phyloP scores from a whole-genome alignment of 192 early-diverging fungal species.

The Phlyctochytrium planicorne region DNA sequence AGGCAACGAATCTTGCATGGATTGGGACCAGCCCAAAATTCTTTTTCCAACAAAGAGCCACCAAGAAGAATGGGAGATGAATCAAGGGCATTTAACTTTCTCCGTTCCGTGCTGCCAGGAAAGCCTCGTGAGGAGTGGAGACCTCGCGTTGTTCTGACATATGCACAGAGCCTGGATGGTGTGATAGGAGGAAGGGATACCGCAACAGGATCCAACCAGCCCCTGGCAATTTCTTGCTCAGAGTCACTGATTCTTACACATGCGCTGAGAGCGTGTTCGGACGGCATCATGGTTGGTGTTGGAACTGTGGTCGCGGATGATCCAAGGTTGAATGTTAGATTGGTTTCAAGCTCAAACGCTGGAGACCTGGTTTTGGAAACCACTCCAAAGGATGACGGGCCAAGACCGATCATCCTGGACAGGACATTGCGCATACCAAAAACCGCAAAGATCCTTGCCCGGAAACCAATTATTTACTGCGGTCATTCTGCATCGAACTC shows the following conservation, averaged over 20 bases:
- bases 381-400: not conserved
- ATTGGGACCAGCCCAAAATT: no score
- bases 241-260: constrained; percentile 2
- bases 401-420: constrained; percentile 28
- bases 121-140: no score
- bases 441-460: constrained; percentile 3
- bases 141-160: no score
- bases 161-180: constrained; percentile 81
- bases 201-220: not conserved
- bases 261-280: constrained; percentile 57
- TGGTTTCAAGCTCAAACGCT: not conserved
- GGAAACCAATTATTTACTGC: constrained; percentile 20
- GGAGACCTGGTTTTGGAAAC: not conserved
- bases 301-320: constrained; percentile 77
- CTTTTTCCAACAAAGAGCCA: no score
- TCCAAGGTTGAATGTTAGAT: constrained; percentile 57
- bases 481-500: not conserved
- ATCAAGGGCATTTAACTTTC: no score
- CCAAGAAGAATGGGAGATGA: no score
- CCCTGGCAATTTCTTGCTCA: constrained; percentile 48
- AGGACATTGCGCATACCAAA: not conserved
- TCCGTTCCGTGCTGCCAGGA: no score
- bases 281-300: constrained; percentile 82
- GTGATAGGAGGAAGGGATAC: constrained; percentile 51
- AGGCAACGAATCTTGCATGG: no score